These are phyloP conservation scores for Aspergillus sp. DNA, from an alignment of 2,329 filamentous ascomycete species.

Conservation along the genomic window DNA sequence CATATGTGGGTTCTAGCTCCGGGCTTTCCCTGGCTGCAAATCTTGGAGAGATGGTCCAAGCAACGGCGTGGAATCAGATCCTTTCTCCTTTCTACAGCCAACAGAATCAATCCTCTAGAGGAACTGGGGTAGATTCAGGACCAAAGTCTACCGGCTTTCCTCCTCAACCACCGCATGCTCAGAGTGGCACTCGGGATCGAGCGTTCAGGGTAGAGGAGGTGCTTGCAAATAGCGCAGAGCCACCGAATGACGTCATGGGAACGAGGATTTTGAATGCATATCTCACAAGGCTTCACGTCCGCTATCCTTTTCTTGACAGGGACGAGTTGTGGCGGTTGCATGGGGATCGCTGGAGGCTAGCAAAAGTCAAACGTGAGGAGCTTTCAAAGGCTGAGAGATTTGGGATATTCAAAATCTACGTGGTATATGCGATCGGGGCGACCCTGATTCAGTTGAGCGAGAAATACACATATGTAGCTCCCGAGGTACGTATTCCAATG, in stretches of 20 bases:
- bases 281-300: constrained; percentile 41
- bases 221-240: constrained; percentile 40
- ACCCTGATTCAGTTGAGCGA: constrained; percentile 47
- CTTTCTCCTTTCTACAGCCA: constrained; percentile 25
- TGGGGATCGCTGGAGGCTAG: constrained; percentile 34
- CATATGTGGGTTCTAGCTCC: constrained; percentile 48
- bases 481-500: constrained; percentile 31
- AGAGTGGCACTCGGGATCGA: constrained; percentile 14
- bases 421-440: constrained; percentile 50
- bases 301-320: constrained; percentile 48
- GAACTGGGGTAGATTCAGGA: constrained; percentile 6
- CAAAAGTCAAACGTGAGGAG: constrained; percentile 31
- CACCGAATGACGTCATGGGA: constrained; percentile 44
- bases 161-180: constrained; percentile 11
- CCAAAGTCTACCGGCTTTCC: constrained; percentile 3
- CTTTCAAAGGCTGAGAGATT: constrained; percentile 35
- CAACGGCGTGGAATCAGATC: constrained; percentile 51
- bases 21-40: constrained; percentile 47
- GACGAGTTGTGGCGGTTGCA: constrained; percentile 44
- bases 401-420: constrained; percentile 48
- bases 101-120: constrained; percentile 10
- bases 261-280: constrained; percentile 42
- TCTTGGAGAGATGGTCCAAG: constrained; percentile 51
- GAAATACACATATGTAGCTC: constrained; percentile 38
- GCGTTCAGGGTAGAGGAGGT: constrained; percentile 38